These are phyloP conservation scores for Yarrowia keelungensis DNA, from an alignment of 805 yeast species.

Conservation along the genomic window DNA sequence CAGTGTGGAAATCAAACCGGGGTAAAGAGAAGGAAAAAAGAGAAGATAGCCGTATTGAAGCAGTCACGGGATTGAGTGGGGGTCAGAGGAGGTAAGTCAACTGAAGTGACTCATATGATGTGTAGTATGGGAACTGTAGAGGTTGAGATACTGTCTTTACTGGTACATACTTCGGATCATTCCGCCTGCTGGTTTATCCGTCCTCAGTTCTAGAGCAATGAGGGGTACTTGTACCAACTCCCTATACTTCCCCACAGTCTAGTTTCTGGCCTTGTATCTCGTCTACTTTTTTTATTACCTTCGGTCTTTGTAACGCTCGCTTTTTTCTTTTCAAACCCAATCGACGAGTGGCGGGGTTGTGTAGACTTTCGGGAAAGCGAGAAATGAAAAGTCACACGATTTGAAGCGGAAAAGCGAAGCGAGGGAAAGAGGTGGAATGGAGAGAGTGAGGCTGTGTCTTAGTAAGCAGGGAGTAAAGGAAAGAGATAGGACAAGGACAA, in stretches of 20 bases:
- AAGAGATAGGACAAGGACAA: too few relatives aligned
- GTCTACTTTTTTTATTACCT: too few relatives aligned
- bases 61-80: conserved; percentile 4
- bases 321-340: neutral
- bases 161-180: neutral
- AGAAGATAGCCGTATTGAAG: neutral
- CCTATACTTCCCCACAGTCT: neutral
- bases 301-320: neutral
- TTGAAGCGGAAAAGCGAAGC: conserved; percentile 11
- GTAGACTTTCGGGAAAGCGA: neutral
- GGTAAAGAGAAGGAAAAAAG: neutral
- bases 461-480: too few relatives aligned
- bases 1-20: conserved; percentile 12
- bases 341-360: conserved; percentile 23
- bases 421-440: neutral
- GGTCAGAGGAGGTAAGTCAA: neutral
- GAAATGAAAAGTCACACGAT: neutral
- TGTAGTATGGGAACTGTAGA: too few relatives aligned
- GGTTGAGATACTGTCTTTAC: too few relatives aligned
- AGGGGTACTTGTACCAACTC: neutral
- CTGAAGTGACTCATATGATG: too few relatives aligned
- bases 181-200: too few relatives aligned
- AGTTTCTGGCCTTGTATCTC: neutral
- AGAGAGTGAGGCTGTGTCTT: too few relatives aligned
- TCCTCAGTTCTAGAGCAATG: neutral